These are phyloP conservation scores for Pisolithus microcarpus DNA, from an alignment of 768 basidiomycete species.

Conservation along the genomic window DNA sequence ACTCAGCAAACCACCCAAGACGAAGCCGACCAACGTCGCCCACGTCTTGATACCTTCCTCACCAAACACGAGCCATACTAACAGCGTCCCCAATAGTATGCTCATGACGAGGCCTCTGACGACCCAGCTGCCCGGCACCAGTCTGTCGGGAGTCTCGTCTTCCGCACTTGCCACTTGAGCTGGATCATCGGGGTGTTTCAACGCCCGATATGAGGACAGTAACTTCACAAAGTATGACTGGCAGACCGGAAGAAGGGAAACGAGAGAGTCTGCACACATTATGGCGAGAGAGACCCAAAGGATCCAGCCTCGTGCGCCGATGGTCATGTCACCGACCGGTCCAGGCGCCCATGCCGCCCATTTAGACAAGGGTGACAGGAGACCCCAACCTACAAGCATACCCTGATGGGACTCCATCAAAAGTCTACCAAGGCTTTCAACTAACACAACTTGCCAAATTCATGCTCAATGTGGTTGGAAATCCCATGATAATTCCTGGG, in stretches of 20 bases:
- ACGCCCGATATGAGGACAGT: constrained; percentile 21
- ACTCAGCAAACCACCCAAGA: constrained; percentile 76
- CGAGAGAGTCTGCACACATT: constrained; percentile 88
- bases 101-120: constrained; percentile 55
- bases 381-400: constrained; percentile 94
- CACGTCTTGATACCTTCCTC: constrained; percentile 89
- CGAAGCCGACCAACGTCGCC: constrained; percentile 84
- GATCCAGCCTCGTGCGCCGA: constrained; percentile 92
- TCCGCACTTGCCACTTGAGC: constrained; percentile 46
- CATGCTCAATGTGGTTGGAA: constrained; percentile 91
- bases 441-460: constrained; percentile 50
- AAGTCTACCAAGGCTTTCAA: background rate
- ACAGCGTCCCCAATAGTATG: constrained; percentile 58
- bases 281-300: constrained; percentile 94
- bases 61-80: constrained; percentile 89
- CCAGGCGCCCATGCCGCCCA: constrained; percentile 88
- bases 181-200: constrained; percentile 17
- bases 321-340: constrained; percentile 77
- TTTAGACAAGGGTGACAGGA: constrained; percentile 86
- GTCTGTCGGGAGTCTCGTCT: constrained; percentile 67
- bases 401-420: constrained; percentile 42
- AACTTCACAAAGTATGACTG: constrained; percentile 42
- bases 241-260: constrained; percentile 76
- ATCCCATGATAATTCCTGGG: constrained; percentile 93
- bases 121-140: constrained; percentile 81